These are phyloP conservation scores for Tolypocladium ophioglossoides DNA, from an alignment of 2,329 filamentous ascomycete genomes.

Conservation along the genomic window DNA sequence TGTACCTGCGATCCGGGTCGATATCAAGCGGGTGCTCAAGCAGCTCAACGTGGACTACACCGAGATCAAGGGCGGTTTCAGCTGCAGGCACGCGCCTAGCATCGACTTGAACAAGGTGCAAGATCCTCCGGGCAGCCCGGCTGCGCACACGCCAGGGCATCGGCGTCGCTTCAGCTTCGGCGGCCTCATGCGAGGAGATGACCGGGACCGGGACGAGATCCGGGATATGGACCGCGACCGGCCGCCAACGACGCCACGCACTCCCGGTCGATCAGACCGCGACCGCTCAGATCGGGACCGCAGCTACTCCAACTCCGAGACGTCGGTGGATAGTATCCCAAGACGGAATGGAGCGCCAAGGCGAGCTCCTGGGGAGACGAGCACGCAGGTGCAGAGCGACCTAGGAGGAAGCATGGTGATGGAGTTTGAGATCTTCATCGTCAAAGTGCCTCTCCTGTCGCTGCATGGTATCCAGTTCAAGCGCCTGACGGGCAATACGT, in stretches of 20 bases:
- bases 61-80: constrained; percentile 91
- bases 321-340: constrained; percentile 65
- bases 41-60: constrained; percentile 83
- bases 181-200: constrained; percentile 44
- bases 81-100: constrained; percentile 77
- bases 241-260: constrained; percentile 29
- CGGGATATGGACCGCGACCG: constrained; percentile 43
- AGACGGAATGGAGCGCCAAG: constrained; percentile 41
- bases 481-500: constrained; percentile 87
- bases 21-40: constrained; percentile 82
- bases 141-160: constrained; percentile 45
- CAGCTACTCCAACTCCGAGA: constrained; percentile 80
- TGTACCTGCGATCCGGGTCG: constrained; percentile 70
- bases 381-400: constrained; percentile 84
- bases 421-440: constrained; percentile 92
- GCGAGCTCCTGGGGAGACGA: constrained; percentile 71
- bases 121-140: constrained; percentile 52
- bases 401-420: constrained; percentile 75
- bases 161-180: constrained; percentile 77
- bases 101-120: constrained; percentile 72
- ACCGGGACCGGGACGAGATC: constrained; percentile 60
- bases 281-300: constrained; percentile 40
- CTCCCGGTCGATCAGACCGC: constrained; percentile 34
- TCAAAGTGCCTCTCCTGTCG: constrained; percentile 89
- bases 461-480: constrained; percentile 98